Evolutionary conservation across 2,329 filamentous ascomycete species (phyloP).

Genomic region (Ophioceras dolichostomum): DNA sequence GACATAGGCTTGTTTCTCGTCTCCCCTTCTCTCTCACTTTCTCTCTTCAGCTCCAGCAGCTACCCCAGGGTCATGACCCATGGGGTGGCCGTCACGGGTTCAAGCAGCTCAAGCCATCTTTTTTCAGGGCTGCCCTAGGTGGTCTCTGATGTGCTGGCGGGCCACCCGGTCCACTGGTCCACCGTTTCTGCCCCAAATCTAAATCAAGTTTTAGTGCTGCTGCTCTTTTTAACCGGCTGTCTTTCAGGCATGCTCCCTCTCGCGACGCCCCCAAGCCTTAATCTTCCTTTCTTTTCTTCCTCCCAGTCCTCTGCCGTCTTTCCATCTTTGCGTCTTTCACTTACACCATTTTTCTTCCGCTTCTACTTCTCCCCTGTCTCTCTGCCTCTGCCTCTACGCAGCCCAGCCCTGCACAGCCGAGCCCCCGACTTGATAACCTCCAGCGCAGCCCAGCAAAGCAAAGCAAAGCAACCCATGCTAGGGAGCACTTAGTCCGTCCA

Average conservation of each 20-base stretch:
- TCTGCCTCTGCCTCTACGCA: too few species aligned
- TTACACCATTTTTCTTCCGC: too few species aligned
- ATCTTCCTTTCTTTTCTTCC: neutral
- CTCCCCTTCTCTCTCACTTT: neutral
- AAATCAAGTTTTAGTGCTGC: constrained; percentile 1
- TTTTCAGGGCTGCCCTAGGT: neutral
- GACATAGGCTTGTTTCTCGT: neutral
- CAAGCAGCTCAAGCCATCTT: too few species aligned
- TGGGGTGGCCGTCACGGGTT: too few species aligned
- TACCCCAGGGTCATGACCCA: neutral
- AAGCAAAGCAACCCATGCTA: too few species aligned
- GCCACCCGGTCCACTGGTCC: neutral
- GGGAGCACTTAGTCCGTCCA: too few species aligned
- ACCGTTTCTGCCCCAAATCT: too few species aligned
- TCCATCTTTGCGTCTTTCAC: too few species aligned
- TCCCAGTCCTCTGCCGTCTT: too few species aligned
- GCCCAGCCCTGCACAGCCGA: neutral
- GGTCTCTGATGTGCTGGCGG: neutral
- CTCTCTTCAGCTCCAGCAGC: too few species aligned
- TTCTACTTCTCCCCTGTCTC: too few species aligned
- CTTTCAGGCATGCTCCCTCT: neutral
- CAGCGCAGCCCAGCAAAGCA: too few species aligned
- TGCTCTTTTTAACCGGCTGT: constrained; percentile 2
- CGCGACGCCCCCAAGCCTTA: neutral
- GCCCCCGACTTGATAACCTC: neutral